These are phyloP conservation scores for Phymatotrichopsis omnivora DNA, from an alignment of 2,329 filamentous ascomycete species.

Conservation along the genomic window DNA sequence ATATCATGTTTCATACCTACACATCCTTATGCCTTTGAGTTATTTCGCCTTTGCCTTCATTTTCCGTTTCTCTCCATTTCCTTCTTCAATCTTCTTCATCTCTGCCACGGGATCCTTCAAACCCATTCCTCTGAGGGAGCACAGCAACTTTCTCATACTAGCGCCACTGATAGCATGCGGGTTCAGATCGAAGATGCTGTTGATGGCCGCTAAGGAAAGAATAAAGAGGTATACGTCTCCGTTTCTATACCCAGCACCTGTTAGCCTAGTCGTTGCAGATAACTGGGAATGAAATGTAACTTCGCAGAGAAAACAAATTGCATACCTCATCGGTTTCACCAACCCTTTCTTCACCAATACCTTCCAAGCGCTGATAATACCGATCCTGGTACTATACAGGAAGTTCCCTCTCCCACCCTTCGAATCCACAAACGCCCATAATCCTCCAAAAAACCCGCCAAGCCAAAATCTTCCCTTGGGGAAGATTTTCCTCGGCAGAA, in stretches of 20 bases:
- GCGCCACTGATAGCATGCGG: conserved; percentile 57
- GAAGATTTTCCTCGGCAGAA: conserved; percentile 63
- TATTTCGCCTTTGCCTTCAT: no score
- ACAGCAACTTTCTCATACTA: conserved; percentile 59
- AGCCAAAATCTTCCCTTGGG: conserved; percentile 83
- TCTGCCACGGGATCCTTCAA: conserved; percentile 54
- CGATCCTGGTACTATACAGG: conserved; percentile 66
- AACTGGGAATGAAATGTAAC: no score
- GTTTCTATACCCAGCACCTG: conserved; percentile 37
- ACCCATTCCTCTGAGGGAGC: conserved; percentile 64
- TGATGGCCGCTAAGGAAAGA: conserved; percentile 63
- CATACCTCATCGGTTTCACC: conserved; percentile 77
- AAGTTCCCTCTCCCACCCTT: conserved; percentile 57
- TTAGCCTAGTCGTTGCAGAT: no score
- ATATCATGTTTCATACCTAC: no score
- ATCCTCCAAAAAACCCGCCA: conserved; percentile 71
- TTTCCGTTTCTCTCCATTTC: conserved; percentile 10
- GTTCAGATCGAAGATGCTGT: conserved; percentile 64
- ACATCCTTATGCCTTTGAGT: no score
- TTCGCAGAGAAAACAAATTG: conserved; percentile 38
- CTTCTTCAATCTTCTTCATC: conserved; percentile 40
- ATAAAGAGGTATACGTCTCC: conserved; percentile 82
- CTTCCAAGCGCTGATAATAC: conserved; percentile 79
- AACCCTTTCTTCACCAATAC: conserved; percentile 82
- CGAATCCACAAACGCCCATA: conserved; percentile 73